These are phyloP conservation scores for Diaporthe vaccinii DNA, from an alignment of 2,329 filamentous ascomycete genomes.

Conservation along the genomic window DNA sequence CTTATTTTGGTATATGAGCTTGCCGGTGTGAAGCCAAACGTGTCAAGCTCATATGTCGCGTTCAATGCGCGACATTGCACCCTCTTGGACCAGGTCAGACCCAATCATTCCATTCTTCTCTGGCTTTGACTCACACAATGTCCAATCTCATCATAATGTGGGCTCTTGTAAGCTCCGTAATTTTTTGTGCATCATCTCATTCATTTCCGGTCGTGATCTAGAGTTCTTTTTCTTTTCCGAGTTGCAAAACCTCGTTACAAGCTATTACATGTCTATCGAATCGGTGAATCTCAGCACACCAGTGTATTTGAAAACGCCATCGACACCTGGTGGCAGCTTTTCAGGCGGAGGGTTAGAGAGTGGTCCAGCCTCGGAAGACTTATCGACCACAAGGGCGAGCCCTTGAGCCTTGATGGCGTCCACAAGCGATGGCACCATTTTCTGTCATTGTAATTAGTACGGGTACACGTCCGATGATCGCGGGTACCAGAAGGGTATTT, in stretches of 20 bases:
- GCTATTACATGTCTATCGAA: conserved; percentile 78
- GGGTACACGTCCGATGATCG: neutral
- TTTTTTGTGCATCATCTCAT: neutral
- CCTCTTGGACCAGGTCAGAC: neutral
- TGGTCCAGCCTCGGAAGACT: conserved; percentile 70
- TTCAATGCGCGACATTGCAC: no score
- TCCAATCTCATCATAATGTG: neutral
- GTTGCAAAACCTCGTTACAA: neutral
- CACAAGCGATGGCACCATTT: conserved; percentile 91
- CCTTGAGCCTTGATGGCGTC: conserved; percentile 96
- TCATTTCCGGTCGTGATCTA: neutral
- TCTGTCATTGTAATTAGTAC: conserved; percentile 64
- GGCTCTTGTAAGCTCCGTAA: neutral
- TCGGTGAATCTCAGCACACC: conserved; percentile 95
- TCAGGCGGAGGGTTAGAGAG: conserved; percentile 64
- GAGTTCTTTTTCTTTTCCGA: no score
- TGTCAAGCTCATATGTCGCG: neutral
- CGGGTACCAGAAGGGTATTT: neutral
- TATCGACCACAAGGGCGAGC: conserved; percentile 91
- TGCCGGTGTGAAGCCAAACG: neutral
- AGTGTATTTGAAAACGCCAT: conserved; percentile 87
- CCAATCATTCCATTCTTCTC: neutral
- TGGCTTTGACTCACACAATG: neutral
- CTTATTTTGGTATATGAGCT: neutral
- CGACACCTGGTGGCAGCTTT: conserved; percentile 82